Base-by-base conservation (phyloP, 768 basidiomycete species). In the Trametes cingulata region DNA sequence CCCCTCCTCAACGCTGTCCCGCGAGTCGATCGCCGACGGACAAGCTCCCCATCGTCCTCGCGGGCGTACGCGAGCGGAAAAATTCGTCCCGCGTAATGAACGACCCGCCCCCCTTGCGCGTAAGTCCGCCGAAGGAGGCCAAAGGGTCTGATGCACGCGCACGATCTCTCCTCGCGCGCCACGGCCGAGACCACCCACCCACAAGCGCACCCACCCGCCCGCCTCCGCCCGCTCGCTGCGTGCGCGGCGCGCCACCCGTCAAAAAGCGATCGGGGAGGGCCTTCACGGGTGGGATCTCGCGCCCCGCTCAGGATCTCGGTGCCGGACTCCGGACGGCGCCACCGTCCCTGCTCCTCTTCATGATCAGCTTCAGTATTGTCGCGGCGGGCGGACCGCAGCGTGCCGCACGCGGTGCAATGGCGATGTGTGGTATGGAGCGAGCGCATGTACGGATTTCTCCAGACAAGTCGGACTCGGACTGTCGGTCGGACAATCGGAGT, bases 251-350 rank as follows among this genome's bases (percentile, higher is more conserved):
- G 43, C 15, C 43, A 45, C 24, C 17, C 29, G 27, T 22, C 29
- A 7, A 15, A 33, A 19, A 7, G 20, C 40, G 24, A 25, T 41
- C 24, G 40, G 17, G 8, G 39, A 9, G 14, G 20, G 25, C 6
- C 8, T 41, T 54, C 52, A 54, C 52, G 52, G 52, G 41, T 43
- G 20, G 41, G 42, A 55, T 55, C 51, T 52, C 20, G 35, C 20
- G 24, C 41, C 27, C 42, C 29, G 43, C 27, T 10, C 56, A 29
- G 56, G 47, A 49, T 49, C 56, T 56, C 56, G 47, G 54, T 17
- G 35, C 36, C 35, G 36, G 10, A 19, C 20, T 22, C 50, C 36
- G 36, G 50, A 5, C 50, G 13, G 25, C 46, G 46, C 46, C 24
- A 47, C 46, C 25, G 24, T 29, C 17, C 46, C 46, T 47, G 42